phyloP scores from a whole-genome alignment of 305 asterid genomes.

The Fraxinus angustifolia region DNA sequence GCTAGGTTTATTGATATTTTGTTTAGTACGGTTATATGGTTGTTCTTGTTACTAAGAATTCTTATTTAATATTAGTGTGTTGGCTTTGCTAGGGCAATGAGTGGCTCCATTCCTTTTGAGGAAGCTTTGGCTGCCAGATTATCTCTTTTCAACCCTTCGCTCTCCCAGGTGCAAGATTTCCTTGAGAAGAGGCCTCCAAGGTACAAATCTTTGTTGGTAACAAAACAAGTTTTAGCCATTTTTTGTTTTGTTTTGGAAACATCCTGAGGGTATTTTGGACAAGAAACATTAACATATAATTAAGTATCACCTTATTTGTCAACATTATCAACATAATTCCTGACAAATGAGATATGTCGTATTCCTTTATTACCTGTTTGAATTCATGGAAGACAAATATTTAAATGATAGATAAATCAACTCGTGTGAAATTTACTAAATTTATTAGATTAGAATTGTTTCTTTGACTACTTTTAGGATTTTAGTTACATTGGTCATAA shows the following conservation, averaged over 20 bases:
- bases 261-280: not conserved
- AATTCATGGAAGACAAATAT: not conserved
- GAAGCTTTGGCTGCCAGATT: slow-evolving; percentile 88
- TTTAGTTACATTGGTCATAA: not conserved
- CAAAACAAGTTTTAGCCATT: not conserved
- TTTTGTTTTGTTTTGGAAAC: not conserved
- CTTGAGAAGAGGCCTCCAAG: slow-evolving; percentile 82
- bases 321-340: not conserved
- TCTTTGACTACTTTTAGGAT: not conserved
- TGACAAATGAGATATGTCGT: not conserved
- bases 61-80: slow-evolving; percentile 11
- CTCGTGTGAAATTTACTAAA: not conserved
- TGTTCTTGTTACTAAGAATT: not conserved
- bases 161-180: slow-evolving; percentile 69
- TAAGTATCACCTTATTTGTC: not conserved
- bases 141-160: slow-evolving; percentile 73
- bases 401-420: not conserved
- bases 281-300: not conserved
- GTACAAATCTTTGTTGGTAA: slow-evolving; percentile 30
- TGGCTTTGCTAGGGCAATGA: slow-evolving; percentile 67
- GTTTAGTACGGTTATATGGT: not conserved
- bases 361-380: not conserved
- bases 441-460: not conserved
- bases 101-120: slow-evolving; percentile 90
- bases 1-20: slow-evolving; percentile 48